Evolutionary conservation across 2,329 filamentous ascomycete species (phyloP), one percentile per base, ranked within the genome.

Genomic region (Colletotrichum tabaci): DNA sequence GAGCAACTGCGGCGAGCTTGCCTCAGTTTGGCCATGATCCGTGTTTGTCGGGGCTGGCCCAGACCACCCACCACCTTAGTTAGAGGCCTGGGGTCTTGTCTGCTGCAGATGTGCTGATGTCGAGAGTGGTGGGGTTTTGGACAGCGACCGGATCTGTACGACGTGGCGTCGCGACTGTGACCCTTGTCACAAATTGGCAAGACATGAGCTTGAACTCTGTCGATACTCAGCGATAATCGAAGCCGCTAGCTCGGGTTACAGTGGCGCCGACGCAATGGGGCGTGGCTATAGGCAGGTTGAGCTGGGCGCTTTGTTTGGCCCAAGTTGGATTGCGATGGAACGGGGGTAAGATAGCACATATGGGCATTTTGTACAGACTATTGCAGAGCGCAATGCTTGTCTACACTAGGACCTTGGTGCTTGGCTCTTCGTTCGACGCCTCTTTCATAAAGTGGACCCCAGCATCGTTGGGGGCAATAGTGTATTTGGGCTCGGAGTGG

Each of bases 41-140:
- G 67, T 71, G 64, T 71, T 57, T 71, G 44, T 40, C 65, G 49
- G 44, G 55, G 64, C 64, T 62, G 35, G 57, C 67, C 64, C 64
- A 67, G 64, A 44, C 63, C 56, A 62, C 56, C 38, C 49, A 35
- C 30, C 8, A 35, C 30, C 30, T 9, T 35, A 35, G 35, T 38
- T 67, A 21, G 44, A 53, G 64, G 44, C 44, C 56, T 16, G 26
- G 44, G 42, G 50, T 13, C n/a, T 16, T 49, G 42, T 56, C 38
- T 71, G 64, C 67, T 57, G 46, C 67, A 62, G 50, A 47, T 47
- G 12, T 42, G 4, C 42, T 60, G 35, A 38, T 38, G 30, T 42
- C 44, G 47, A 44, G 40, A 38, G 30, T 60, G 53, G 42, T 61
- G 62, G 30, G 23, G 46, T 62, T 35, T 67, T 23, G 56, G 50